These are phyloP conservation scores for Lecanoromycetidae sp. DNA, from an alignment of 2,329 filamentous ascomycete genomes.

Conservation along the genomic window DNA sequence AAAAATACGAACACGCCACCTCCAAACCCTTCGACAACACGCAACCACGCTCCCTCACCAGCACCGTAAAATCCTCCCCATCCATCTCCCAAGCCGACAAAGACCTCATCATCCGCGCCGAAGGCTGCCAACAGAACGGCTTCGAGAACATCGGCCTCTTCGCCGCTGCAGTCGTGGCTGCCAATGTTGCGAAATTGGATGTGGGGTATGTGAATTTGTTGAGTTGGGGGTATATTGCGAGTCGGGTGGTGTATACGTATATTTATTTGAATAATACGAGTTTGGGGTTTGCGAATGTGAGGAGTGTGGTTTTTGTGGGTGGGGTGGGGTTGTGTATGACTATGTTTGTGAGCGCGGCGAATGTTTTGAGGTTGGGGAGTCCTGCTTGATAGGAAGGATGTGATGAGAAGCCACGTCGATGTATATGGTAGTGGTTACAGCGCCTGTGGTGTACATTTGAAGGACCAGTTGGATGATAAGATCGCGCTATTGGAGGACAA, in stretches of 20 bases:
- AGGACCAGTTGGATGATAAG: no score
- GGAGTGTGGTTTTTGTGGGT: neutral
- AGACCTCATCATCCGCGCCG: slow-evolving; percentile 24
- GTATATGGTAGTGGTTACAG: no score
- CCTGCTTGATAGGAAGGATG: no score
- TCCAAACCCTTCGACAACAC: neutral
- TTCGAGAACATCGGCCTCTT: slow-evolving; percentile 32
- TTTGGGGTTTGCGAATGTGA: neutral
- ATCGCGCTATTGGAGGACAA: no score
- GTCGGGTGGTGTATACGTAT: neutral
- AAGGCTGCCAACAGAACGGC: slow-evolving; percentile 28
- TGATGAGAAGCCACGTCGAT: no score
- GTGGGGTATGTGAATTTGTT: neutral
- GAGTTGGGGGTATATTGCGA: neutral
- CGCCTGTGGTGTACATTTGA: no score
- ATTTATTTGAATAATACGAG: neutral
- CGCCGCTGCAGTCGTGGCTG: slow-evolving; percentile 29
- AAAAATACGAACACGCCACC: neutral
- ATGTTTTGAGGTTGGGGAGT: neutral
- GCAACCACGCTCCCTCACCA: neutral
- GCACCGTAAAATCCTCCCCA: neutral
- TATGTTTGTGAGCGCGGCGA: slow-evolving; percentile 1
- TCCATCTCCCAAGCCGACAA: neutral
- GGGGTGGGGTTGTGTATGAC: neutral
- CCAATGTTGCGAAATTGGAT: slow-evolving; percentile 26